Percentiles rank a stretch among this genome's conserved stretches.
These are phyloP conservation scores for Rhizophagus sp. DNA, from an alignment of 192 early-diverging fungal species.

Conservation along the genomic window DNA sequence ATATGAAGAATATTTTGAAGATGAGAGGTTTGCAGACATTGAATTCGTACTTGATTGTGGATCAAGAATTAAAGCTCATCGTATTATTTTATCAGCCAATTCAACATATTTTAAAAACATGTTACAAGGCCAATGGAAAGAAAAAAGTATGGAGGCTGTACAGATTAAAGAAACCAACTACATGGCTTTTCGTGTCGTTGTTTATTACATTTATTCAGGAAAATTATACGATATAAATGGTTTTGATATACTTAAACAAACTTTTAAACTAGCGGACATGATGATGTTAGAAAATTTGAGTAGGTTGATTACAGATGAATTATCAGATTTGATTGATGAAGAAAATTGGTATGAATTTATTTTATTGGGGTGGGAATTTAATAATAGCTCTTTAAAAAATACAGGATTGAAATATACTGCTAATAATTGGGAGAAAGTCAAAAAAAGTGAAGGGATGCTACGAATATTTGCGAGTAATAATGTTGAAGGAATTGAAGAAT, in stretches of 20 bases:
- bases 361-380: conserved; percentile 1
- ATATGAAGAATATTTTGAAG: conserved; percentile 8
- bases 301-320: not conserved
- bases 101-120: conserved; percentile 25
- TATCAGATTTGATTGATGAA: not conserved
- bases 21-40: conserved; percentile 17
- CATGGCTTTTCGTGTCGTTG: not conserved
- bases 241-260: not conserved
- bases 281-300: not conserved
- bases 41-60: conserved; percentile 28
- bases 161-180: conserved; percentile 9
- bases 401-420: conserved; percentile 6
- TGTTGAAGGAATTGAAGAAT: conserved; percentile 13
- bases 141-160: not conserved
- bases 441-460: not conserved
- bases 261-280: conserved; percentile 24
- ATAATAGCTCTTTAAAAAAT: not conserved
- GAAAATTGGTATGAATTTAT: conserved; percentile 17
- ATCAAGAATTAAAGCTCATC: conserved; percentile 16
- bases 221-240: not conserved
- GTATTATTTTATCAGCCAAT: not conserved
- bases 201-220: conserved; percentile 15
- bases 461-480: not conserved
- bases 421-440: conserved; percentile 16
- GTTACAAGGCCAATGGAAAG: conserved; percentile 1